Evolutionary conservation across 2,329 filamentous ascomycete genomes (phyloP).

Genomic region (Laburnicola sp.): DNA sequence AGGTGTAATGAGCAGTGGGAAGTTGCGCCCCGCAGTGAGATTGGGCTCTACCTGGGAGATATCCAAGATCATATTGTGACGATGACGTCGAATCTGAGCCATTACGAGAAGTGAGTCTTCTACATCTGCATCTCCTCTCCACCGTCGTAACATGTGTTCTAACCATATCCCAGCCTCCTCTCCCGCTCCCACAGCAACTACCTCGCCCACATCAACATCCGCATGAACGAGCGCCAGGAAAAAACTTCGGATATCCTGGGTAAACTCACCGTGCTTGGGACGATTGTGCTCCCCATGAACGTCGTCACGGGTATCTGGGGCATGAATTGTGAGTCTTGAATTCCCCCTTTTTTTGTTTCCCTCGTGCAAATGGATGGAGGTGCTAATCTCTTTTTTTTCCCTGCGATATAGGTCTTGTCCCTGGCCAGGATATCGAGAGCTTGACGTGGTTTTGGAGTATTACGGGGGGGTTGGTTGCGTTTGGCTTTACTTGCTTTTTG

Average conservation of each 20-base stretch:
- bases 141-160: constrained; percentile 17
- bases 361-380: no score
- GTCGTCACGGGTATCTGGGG: constrained; percentile 98
- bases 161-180: constrained; percentile 65
- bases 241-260: constrained; percentile 93
- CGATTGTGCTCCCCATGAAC: constrained; percentile 97
- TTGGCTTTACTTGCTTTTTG: constrained; percentile 77
- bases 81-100: constrained; percentile 93
- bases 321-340: constrained; percentile 69
- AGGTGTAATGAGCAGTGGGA: constrained; percentile 98
- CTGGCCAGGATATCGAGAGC: constrained; percentile 82
- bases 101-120: constrained; percentile 95
- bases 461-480: constrained; percentile 74
- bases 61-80: constrained; percentile 99
- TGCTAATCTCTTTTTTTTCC: no score
- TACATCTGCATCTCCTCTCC: no score
- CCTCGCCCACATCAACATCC: constrained; percentile 98
- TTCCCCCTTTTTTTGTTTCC: no score
- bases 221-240: constrained; percentile 97
- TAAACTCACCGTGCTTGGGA: constrained; percentile 92
- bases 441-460: constrained; percentile 57
- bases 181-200: constrained; percentile 94
- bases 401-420: constrained; percentile 64
- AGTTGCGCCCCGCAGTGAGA: constrained; percentile 90
- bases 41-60: constrained; percentile 95